Conservation (phyloP, 495 filamentous ascomycete genomes). For the Talaromyces nanjingensis region DNA sequence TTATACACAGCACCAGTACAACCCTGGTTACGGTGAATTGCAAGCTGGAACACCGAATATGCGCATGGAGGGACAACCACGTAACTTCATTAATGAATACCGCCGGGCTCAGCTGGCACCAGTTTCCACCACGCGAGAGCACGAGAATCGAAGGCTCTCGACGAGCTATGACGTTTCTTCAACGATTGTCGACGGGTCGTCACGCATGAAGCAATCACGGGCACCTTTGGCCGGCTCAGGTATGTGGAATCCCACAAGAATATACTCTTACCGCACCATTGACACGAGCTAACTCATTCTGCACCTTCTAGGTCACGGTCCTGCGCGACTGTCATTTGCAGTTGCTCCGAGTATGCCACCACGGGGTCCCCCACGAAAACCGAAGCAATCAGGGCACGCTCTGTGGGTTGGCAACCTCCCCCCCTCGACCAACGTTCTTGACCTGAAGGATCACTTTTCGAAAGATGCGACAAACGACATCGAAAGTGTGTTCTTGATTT, state of each 20-base stretch:
- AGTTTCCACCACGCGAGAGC: constrained; percentile 13
- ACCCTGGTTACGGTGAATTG: constrained; percentile 15
- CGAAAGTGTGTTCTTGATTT: constrained; percentile 89
- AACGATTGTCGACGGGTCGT: constrained; percentile 40
- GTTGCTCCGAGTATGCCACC: constrained; percentile 51
- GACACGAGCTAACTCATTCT: constrained; percentile 7
- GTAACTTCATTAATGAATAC: not conserved
- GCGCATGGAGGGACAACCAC: constrained; percentile 10
- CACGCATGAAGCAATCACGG: constrained; percentile 19
- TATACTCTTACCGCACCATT: not conserved
- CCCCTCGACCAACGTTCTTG: constrained; percentile 67
- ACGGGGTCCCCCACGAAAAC: constrained; percentile 86
- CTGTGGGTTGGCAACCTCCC: constrained; percentile 97
- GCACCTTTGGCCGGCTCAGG: not conserved
- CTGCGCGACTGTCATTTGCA: not conserved
- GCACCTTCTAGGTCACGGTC: not conserved
- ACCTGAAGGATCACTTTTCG: constrained; percentile 86
- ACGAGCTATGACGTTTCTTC: constrained; percentile 32
- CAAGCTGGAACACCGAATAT: constrained; percentile 8
- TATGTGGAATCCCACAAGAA: not conserved
- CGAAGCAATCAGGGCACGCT: constrained; percentile 87
- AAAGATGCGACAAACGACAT: constrained; percentile 69
- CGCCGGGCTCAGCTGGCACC: constrained; percentile 4
- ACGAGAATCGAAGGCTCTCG: constrained; percentile 13
- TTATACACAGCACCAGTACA: constrained; percentile 21